phyloP scores from a whole-genome alignment of 2,329 filamentous ascomycete genomes.

The Tolypocladium pustulatum region DNA sequence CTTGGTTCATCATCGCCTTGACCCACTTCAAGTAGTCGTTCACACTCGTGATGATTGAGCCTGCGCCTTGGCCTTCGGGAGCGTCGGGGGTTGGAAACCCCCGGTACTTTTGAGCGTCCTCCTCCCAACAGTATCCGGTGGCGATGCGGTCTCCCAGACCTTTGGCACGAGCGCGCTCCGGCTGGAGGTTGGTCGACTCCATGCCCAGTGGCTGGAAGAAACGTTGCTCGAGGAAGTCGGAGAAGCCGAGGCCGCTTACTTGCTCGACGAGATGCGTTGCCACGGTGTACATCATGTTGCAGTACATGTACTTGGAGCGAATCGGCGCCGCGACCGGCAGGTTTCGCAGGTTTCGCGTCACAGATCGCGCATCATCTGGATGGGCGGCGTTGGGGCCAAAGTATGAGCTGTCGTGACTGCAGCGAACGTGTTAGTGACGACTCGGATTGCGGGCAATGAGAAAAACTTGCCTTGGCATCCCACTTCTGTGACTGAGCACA shows the following conservation, averaged over 20 bases:
- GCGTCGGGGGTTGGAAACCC: slow-evolving; percentile 3
- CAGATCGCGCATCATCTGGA: slow-evolving; percentile 11
- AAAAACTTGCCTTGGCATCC: slow-evolving; percentile 11
- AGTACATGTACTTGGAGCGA: slow-evolving; percentile 13
- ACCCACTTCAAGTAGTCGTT: slow-evolving; percentile 19
- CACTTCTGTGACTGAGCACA: slow-evolving; percentile 13
- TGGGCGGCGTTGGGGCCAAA: slow-evolving; percentile 6
- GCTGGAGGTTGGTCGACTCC: slow-evolving; percentile 13
- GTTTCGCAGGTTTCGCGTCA: slow-evolving; percentile 17
- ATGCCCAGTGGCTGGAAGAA: slow-evolving; percentile 1
- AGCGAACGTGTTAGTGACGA: not conserved
- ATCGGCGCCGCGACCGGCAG: slow-evolving; percentile 11
- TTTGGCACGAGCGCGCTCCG: slow-evolving; percentile 6
- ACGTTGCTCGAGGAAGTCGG: slow-evolving; percentile 10
- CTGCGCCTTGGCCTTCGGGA: slow-evolving; percentile 18
- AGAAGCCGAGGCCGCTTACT: slow-evolving; percentile 7
- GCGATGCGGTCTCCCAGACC: slow-evolving; percentile 11
- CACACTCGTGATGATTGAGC: slow-evolving; percentile 16
- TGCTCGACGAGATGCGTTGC: slow-evolving; percentile 13
- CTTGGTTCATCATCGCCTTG: slow-evolving; percentile 13
- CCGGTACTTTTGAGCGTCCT: slow-evolving; percentile 1
- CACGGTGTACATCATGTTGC: slow-evolving; percentile 18
- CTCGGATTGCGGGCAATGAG: too few relatives aligned
- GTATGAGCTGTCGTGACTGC: slow-evolving; percentile 15
- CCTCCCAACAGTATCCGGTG: slow-evolving; percentile 10